Percentiles rank a stretch among this genome's conserved stretches.
Evolutionary conservation across 768 basidiomycete species (phyloP).

Genomic region (Podaxis sp.): DNA sequence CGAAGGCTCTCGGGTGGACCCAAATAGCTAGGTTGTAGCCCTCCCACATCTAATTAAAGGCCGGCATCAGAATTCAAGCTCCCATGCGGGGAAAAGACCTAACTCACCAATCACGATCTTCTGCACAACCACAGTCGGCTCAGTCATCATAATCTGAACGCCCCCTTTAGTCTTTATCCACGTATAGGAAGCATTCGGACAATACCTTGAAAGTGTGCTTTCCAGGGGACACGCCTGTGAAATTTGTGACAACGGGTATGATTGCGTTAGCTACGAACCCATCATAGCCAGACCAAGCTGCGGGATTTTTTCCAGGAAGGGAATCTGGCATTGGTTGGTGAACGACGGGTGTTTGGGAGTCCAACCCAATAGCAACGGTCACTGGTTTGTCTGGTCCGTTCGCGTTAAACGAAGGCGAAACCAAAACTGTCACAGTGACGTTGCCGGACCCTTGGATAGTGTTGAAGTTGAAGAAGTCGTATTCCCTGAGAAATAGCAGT

Average conservation of each 20-base stretch:
- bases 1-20: constrained; percentile 61
- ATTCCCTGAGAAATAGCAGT: constrained; percentile 41
- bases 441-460: constrained; percentile 41
- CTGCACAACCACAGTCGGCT: constrained; percentile 58
- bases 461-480: constrained; percentile 64
- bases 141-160: constrained; percentile 49
- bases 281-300: constrained; percentile 44
- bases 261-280: constrained; percentile 55
- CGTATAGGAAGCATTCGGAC: neutral
- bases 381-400: constrained; percentile 48
- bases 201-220: constrained; percentile 57
- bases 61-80: neutral
- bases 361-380: constrained; percentile 50
- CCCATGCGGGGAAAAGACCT: neutral
- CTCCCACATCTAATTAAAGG: constrained; percentile 47
- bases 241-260: constrained; percentile 38
- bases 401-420: constrained; percentile 54
- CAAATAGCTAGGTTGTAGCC: constrained; percentile 53
- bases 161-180: neutral
- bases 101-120: constrained; percentile 56
- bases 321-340: constrained; percentile 46
- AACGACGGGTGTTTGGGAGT: constrained; percentile 36
- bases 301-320: constrained; percentile 42
- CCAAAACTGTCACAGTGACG: constrained; percentile 43
- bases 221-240: constrained; percentile 43